Base-by-base conservation (phyloP, 495 filamentous ascomycete genomes). In the Friedmanniomyces simplex region DNA sequence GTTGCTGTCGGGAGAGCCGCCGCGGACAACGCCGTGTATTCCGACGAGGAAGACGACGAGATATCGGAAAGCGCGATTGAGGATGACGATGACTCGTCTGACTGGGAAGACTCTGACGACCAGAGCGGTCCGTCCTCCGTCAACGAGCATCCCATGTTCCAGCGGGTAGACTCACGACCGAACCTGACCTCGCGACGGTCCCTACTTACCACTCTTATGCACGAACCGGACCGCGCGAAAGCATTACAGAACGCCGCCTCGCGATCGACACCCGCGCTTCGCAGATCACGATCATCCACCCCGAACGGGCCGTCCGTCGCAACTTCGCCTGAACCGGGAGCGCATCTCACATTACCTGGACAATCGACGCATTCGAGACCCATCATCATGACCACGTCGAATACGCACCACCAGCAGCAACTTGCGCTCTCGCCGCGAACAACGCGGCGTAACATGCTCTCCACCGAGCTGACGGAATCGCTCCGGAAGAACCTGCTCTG, bases 371-470 rank as follows among this genome's bases (percentile, higher is more conserved):
- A 85, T 28, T 85, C 91, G 6, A 90, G 91, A 70, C 91, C 91
- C 20, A 96, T 97, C 66, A 82, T 86, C 66, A 80, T 86, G 75
- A 85, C 84, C 32, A 85, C 82, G 14, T 84, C 86, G 41, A 85
- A 81, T 53, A 73, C 67, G 58, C 77, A 79, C 50, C 80, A 83
- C 20, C 83, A 85, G 57, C 83, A 85, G 57, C 81, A 81, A 55
- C 77, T 77, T 21, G 81, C 84, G 4, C 72, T 89, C 37, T 96
- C 93, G 7, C 93, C 93, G 0, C 81, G 89, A 56, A 96, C 94
- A 0, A 99, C 94, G 0, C 83, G 94, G 46, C 81, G 91, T 45
- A 95, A 99, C 71, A 99, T 99, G 93, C 80, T 99, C 54, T 84
- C 89, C 34, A 91, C 89, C 24, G 93, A 99, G 72, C 75, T 99